These are phyloP conservation scores for Neofusicoccum ribis DNA, from an alignment of 2,329 filamentous ascomycete genomes.

Conservation along the genomic window DNA sequence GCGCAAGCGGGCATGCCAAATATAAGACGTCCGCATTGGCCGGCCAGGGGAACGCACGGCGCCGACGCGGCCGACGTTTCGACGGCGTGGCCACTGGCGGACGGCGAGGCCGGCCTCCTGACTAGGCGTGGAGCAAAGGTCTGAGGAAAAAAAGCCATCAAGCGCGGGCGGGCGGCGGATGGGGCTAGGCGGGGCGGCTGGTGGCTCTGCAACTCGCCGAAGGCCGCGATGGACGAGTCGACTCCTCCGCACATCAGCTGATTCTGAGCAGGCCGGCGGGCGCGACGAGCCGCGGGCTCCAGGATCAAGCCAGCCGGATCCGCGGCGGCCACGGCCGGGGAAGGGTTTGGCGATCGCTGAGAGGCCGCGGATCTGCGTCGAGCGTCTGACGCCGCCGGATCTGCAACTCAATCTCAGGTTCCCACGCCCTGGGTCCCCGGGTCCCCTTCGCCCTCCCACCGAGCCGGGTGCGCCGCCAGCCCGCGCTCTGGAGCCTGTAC, in stretches of 20 bases:
- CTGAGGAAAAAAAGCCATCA: neutral
- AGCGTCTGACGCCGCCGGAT: neutral
- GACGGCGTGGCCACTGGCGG: neutral
- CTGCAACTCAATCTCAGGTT: constrained; percentile 14
- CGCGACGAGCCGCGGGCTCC: too few species aligned
- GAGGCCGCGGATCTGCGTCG: neutral
- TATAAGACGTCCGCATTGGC: neutral
- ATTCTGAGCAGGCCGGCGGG: neutral
- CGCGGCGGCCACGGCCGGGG: neutral
- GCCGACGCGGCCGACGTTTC: constrained; percentile 8
- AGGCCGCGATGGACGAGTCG: neutral
- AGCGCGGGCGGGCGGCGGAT: neutral
- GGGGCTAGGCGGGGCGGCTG: neutral
- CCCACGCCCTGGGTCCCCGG: neutral
- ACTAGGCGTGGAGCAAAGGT: too few species aligned
- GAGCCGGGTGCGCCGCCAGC: neutral
- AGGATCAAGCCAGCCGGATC: neutral
- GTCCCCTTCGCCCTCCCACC: neutral
- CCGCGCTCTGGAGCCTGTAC: neutral
- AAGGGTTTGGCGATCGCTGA: neutral
- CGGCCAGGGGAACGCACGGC: neutral
- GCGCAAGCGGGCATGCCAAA: neutral
- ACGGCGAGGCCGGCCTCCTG: neutral
- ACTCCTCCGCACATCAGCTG: neutral
- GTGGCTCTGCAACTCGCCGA: neutral